Conservation (phyloP, 139 green algal genomes). For the Chlamydomonas sp. region DNA sequence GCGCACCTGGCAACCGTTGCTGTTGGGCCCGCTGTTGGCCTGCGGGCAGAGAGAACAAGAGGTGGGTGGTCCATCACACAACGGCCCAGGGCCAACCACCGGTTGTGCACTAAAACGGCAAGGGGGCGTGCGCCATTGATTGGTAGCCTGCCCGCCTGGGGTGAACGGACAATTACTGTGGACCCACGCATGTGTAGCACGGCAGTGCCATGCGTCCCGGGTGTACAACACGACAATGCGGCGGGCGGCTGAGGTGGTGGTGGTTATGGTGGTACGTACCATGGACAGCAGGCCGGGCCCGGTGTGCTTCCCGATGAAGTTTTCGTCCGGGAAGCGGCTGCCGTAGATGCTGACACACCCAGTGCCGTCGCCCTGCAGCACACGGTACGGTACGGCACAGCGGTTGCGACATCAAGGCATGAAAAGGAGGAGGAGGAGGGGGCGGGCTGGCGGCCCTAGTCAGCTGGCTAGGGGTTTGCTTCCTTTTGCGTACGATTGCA, state of each 20-base stretch:
- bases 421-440: background rate
- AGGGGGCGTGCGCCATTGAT: background rate
- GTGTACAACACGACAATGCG: too few relatives aligned
- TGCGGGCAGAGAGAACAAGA: slow-evolving; percentile 10
- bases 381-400: background rate
- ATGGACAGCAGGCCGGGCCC: slow-evolving; percentile 94
- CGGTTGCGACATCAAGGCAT: background rate
- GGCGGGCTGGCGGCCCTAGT: background rate
- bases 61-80: background rate
- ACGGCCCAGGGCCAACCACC: background rate
- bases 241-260: too few relatives aligned
- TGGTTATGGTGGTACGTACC: slow-evolving; percentile 45
- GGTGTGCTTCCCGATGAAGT: slow-evolving; percentile 94
- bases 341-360: slow-evolving; percentile 96
- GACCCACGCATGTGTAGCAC: too few relatives aligned
- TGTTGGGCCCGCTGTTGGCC: slow-evolving; percentile 87
- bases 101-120: background rate
- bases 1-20: slow-evolving; percentile 84
- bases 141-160: too few relatives aligned
- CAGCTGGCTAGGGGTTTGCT: background rate
- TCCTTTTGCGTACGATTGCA: background rate
- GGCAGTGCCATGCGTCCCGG: too few relatives aligned
- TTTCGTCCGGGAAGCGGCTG: slow-evolving; percentile 93
- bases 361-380: slow-evolving; percentile 87
- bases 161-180: too few relatives aligned